Evolutionary conservation across 768 basidiomycete species (phyloP), one percentile per base, ranked within the genome.

Genomic region (Tylopilus balloui): DNA sequence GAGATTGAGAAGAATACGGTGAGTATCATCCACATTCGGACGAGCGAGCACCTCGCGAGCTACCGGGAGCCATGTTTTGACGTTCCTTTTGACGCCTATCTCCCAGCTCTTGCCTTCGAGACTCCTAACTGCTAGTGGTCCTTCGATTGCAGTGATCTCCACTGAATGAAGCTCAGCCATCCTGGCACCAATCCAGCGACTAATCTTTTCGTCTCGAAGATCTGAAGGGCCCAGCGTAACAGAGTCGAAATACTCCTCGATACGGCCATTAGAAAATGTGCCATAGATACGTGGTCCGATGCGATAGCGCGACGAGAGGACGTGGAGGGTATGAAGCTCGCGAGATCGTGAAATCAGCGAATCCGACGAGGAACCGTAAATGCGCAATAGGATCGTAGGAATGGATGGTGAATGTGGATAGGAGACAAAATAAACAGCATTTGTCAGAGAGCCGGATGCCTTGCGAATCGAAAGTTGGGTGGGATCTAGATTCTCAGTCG

Each of bases 161-260:
- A 97, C 95, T 21, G 84, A 82, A 69, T 99, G 96, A 27, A 99
- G 78, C 67, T 98, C 94, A 19, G 92, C 84, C 95, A 98, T 98
- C 28, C 95, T 78, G 19, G 85, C 80, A n/a, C 84, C 93, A 57
- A 98, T 92, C 80, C 88, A 91, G 24, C 83, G 74, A 63, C 89
- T 92, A 47, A 85, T 80, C 51, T 71, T 67, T 14, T 82, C 79
- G 57, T 92, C 81, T 41, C 91, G 79, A 53, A 99, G 74, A 62
- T 96, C 91, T 35, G 76, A 66, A 12, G 88, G 75, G 1, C 81
- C 84, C 39, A 98, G 73, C 3, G 92, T 86, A 28, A 82, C 77
- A 14, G 92, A 92, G 52, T 93, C 81, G 65, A 97, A 97, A 69
- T 90, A 96, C 68, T 99, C 87, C 70, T 98, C 96, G 38, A 98